phyloP scores from a whole-genome alignment of 2,329 filamentous ascomycete species.

The Neophaeococcomyces mojaviensis region DNA sequence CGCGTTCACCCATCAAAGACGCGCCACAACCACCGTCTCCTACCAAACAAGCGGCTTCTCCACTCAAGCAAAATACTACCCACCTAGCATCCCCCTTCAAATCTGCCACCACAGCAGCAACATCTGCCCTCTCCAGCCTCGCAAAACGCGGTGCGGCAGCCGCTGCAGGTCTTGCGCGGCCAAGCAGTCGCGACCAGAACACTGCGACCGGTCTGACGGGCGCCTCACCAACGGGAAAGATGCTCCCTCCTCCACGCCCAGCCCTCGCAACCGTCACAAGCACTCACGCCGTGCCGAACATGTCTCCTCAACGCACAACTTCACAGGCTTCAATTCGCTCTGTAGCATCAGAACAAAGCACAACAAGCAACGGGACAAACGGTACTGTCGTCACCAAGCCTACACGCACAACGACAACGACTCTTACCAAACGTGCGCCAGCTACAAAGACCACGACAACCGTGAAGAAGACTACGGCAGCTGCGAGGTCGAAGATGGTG shows the following conservation, averaged over 20 bases:
- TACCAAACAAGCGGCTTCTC: constrained; percentile 24
- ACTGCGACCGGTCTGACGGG: background rate
- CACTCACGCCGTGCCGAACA: constrained; percentile 3
- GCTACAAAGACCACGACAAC: background rate
- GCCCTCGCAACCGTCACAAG: constrained; percentile 4
- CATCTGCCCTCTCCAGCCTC: constrained; percentile 19
- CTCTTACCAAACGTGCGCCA: background rate
- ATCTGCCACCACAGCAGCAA: constrained; percentile 26
- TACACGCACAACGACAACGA: constrained; percentile 10
- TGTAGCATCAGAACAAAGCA: constrained; percentile 15
- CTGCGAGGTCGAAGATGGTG: constrained; percentile 1
- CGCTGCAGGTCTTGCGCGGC: constrained; percentile 16
- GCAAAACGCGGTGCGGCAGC: constrained; percentile 19
- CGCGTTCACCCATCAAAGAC: constrained; percentile 48
- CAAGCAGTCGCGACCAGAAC: constrained; percentile 21
- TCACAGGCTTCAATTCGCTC: constrained; percentile 18
- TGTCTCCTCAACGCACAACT: constrained; percentile 16
- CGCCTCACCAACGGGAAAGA: constrained; percentile 13
- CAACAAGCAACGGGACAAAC: constrained; percentile 13
- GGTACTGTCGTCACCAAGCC: constrained; percentile 18
- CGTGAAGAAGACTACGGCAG: background rate
- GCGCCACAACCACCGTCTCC: constrained; percentile 30
- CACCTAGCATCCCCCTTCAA: constrained; percentile 51
- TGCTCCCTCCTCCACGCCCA: constrained; percentile 22
- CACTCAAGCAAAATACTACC: constrained; percentile 37